phyloP scores from a whole-genome alignment of 2,329 filamentous ascomycete species.

The Monosporascus sp. region DNA sequence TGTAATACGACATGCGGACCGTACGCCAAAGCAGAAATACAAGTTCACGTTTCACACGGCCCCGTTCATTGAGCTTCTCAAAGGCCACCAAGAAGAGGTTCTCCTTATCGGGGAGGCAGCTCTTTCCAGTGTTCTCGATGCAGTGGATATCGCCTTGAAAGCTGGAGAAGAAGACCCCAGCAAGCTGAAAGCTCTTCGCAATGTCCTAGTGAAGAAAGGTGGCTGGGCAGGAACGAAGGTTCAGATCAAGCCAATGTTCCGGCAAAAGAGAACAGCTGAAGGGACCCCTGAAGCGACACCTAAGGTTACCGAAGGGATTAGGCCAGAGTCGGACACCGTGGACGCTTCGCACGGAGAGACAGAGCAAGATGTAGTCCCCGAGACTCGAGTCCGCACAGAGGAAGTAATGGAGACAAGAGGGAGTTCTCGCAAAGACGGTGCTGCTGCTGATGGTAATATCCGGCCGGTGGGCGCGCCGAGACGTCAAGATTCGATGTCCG shows the following conservation, averaged over 20 bases:
- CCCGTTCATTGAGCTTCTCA: conserved; percentile 90
- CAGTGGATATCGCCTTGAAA: conserved; percentile 74
- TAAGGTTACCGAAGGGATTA: conserved; percentile 30
- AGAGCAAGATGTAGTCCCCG: conserved; percentile 17
- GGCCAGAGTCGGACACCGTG: conserved; percentile 26
- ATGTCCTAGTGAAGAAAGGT: conserved; percentile 87
- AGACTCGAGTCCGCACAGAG: conserved; percentile 10
- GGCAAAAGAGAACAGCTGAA: conserved; percentile 72
- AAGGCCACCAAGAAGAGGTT: conserved; percentile 94
- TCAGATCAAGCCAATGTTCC: conserved; percentile 99
- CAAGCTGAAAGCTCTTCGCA: conserved; percentile 81
- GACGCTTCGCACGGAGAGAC: conserved; percentile 18
- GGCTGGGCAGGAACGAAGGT: conserved; percentile 95
- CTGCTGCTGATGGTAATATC: conserved; percentile 17
- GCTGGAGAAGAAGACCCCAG: conserved; percentile 77
- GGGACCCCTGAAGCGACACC: conserved; percentile 23
- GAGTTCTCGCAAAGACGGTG: conserved; percentile 8
- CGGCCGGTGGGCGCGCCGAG: conserved; percentile 44
- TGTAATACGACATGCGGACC: conserved; percentile 92
- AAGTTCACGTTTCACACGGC: conserved; percentile 98
- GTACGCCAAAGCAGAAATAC: conserved; percentile 98
- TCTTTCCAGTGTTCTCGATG: conserved; percentile 80
- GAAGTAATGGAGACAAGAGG: conserved; percentile 8
- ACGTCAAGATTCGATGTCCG: conserved; percentile 80
- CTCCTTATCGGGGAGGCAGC: conserved; percentile 89